phyloP scores from a whole-genome alignment of 768 basidiomycete species.

The Sutorius australiensis region DNA sequence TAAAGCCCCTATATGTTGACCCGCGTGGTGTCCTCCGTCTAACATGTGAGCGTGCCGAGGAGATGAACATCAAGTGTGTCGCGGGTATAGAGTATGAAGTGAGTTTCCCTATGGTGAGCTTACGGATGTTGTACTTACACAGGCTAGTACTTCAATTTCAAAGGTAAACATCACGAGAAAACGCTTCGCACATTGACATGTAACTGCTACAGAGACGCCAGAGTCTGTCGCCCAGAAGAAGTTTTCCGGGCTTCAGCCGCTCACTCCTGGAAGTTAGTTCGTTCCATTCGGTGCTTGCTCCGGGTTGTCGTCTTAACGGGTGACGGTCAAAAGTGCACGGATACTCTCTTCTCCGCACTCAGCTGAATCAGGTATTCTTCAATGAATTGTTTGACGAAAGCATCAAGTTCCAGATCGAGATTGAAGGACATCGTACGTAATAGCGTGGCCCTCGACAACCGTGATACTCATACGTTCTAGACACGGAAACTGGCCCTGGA shows the following conservation, averaged over 20 bases:
- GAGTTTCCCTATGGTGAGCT: slow-evolving; percentile 5
- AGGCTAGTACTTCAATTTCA: slow-evolving; percentile 81
- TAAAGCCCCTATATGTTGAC: slow-evolving; percentile 71
- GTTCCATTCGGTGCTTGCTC: not conserved
- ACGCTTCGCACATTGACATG: slow-evolving; percentile 1
- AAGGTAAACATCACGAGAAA: slow-evolving; percentile 47
- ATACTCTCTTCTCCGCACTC: slow-evolving; percentile 88
- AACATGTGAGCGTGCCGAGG: slow-evolving; percentile 48
- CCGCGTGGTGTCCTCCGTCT: slow-evolving; percentile 78
- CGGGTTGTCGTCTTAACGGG: not conserved
- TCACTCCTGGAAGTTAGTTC: slow-evolving; percentile 89
- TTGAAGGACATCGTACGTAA: slow-evolving; percentile 82
- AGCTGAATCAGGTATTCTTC: slow-evolving; percentile 88
- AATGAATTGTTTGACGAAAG: slow-evolving; percentile 80
- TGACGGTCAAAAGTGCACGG: slow-evolving; percentile 73
- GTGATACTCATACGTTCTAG: slow-evolving; percentile 34
- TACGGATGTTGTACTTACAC: slow-evolving; percentile 2
- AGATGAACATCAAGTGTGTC: slow-evolving; percentile 56
- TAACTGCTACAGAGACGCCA: slow-evolving; percentile 64
- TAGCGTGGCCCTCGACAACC: not conserved
- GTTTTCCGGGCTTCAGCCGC: slow-evolving; percentile 66
- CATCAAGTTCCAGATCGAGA: slow-evolving; percentile 64
- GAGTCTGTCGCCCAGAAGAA: slow-evolving; percentile 71
- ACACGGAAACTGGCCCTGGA: slow-evolving; percentile 91
- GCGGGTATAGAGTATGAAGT: slow-evolving; percentile 97